These are phyloP conservation scores for Sporothrix inflata DNA, from an alignment of 2,329 filamentous ascomycete species.

Conservation along the genomic window DNA sequence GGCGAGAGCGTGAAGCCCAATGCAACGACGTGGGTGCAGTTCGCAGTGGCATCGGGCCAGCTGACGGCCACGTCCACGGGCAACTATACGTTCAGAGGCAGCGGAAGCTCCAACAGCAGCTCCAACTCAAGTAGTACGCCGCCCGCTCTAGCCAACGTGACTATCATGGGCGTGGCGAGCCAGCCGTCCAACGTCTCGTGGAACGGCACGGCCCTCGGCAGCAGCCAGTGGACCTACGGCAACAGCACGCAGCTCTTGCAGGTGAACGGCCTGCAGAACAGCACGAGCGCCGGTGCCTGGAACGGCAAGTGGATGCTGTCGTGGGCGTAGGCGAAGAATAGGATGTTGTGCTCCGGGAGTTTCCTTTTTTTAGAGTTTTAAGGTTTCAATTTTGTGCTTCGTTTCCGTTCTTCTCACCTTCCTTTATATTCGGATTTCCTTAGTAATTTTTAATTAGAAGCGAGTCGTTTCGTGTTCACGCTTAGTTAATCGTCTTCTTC, in stretches of 20 bases:
- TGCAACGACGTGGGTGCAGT: conserved; percentile 25
- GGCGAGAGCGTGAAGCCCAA: conserved; percentile 62
- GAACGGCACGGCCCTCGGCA: conserved; percentile 51
- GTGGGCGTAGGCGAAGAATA: conserved; percentile 46
- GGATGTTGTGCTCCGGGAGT: not conserved
- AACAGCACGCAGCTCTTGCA: conserved; percentile 51
- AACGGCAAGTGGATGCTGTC: conserved; percentile 57
- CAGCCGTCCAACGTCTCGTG: conserved; percentile 52
- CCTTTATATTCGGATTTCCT: not conserved
- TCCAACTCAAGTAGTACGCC: conserved; percentile 7
- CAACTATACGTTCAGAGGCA: conserved; percentile 47
- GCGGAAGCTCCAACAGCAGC: conserved; percentile 48
- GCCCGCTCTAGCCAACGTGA: conserved; percentile 60
- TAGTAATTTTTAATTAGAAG: not conserved
- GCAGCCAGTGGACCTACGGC: conserved; percentile 53
- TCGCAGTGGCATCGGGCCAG: not conserved
- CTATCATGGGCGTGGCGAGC: conserved; percentile 59
- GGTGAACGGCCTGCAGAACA: conserved; percentile 52
- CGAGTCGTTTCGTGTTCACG: not conserved
- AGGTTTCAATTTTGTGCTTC: not conserved
- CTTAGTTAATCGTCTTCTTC: not conserved
- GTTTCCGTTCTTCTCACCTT: not conserved
- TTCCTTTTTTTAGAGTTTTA: not conserved
- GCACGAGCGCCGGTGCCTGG: conserved; percentile 62
- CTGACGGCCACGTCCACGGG: conserved; percentile 56